Conservation (phyloP, 305 asterid species). For the Coffea humblotiana region DNA sequence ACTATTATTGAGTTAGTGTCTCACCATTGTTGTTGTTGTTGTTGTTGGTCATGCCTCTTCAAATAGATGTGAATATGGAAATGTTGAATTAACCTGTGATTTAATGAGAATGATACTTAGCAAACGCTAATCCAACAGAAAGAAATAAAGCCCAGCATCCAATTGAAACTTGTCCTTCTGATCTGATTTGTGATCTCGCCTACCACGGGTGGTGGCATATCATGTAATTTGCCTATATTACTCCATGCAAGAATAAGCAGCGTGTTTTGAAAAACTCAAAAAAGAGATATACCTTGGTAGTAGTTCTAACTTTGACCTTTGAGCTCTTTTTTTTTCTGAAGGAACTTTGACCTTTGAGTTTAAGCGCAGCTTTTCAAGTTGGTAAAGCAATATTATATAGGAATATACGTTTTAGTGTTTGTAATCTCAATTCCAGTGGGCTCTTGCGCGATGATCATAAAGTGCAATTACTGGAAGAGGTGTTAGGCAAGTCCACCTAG, state of each 20-base stretch:
- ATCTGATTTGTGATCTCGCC: not conserved
- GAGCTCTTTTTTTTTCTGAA: too few species aligned
- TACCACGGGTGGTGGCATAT: constrained; percentile 7
- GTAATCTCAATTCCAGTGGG: constrained; percentile 13
- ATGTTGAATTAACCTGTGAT: not conserved
- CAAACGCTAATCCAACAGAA: not conserved
- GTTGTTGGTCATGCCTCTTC: not conserved
- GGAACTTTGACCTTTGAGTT: not conserved
- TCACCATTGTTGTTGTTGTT: too few species aligned
- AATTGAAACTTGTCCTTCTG: not conserved
- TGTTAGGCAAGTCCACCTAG: constrained; percentile 13
- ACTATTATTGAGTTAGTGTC: too few species aligned
- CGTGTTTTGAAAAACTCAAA: not conserved
- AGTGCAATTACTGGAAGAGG: not conserved
- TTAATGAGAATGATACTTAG: not conserved
- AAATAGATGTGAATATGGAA: not conserved
- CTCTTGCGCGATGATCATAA: constrained; percentile 9
- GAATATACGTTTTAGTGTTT: not conserved
- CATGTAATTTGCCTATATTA: constrained; percentile 8
- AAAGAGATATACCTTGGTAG: too few species aligned
- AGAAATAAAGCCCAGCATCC: not conserved
- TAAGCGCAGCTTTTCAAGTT: constrained; percentile 1
- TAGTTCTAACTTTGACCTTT: constrained; percentile 8
- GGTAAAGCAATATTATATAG: constrained; percentile 1
- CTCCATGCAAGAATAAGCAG: not conserved